Conservation (phyloP, 257 asterid species). For the Nicotiana knightiana region DNA sequence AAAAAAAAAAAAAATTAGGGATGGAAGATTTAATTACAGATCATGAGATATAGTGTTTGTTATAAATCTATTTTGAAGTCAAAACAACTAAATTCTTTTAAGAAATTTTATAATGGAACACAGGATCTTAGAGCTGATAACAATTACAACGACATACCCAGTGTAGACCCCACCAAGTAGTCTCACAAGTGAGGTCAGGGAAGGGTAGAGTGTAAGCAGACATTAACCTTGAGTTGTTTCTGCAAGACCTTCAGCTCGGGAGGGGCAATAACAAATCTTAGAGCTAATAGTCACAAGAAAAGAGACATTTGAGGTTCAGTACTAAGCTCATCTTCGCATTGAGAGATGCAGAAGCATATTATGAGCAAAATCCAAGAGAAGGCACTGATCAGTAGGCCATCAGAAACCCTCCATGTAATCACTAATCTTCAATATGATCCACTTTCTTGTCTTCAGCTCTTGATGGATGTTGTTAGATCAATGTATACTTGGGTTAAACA, state of each 20-base stretch:
- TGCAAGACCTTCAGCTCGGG: too few species aligned
- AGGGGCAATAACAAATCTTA: too few species aligned
- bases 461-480: background rate
- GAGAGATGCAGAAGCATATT: background rate
- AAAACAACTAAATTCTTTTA: background rate
- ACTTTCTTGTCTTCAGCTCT: conserved; percentile 1
- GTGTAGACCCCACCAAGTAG: too few species aligned
- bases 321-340: background rate
- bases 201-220: too few species aligned
- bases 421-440: background rate
- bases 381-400: background rate
- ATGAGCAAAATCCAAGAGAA: background rate
- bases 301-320: background rate
- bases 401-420: background rate
- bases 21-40: background rate
- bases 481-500: background rate
- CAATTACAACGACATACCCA: too few species aligned
- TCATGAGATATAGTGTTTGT: background rate
- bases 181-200: too few species aligned
- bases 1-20: background rate
- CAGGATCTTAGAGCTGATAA: background rate
- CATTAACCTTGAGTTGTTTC: too few species aligned
- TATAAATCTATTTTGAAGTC: background rate
- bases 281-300: background rate
- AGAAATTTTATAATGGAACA: background rate